Percentiles rank a stretch among this genome's conserved stretches.
These are phyloP conservation scores for Cymbopogon citratus DNA, from an alignment of 176 grass and related monocot species.

Conservation along the genomic window DNA sequence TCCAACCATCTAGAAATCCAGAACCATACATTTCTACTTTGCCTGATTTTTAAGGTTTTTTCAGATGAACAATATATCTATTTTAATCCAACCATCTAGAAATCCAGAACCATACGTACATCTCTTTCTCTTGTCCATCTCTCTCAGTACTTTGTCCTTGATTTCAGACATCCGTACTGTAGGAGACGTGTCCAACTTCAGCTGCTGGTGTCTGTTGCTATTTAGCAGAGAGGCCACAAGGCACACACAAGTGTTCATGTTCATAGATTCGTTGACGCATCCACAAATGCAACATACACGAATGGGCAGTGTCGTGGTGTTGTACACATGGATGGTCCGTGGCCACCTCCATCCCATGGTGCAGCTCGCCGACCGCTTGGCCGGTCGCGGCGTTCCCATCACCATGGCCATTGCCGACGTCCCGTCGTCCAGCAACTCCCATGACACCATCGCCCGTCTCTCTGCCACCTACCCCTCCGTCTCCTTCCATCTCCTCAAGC, in stretches of 20 bases:
- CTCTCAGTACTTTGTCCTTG: too few relatives aligned
- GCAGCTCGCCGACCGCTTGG: constrained; percentile 39
- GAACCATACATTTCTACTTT: too few relatives aligned
- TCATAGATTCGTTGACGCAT: not conserved
- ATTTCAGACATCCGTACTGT: too few relatives aligned
- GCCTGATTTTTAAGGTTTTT: too few relatives aligned
- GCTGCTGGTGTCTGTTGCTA: not conserved
- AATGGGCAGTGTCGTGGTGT: constrained; percentile 36
- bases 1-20: too few relatives aligned
- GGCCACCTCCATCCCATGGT: constrained; percentile 55
- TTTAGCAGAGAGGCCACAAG: not conserved
- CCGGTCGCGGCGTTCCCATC: constrained; percentile 14
- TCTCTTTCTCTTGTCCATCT: too few relatives aligned
- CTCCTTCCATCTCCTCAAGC: constrained; percentile 39
- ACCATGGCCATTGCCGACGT: constrained; percentile 41
- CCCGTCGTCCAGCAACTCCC: constrained; percentile 20
- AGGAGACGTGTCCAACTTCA: not conserved
- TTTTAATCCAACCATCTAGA: too few relatives aligned
- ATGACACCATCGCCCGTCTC: not conserved
- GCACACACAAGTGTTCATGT: not conserved
- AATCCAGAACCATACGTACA: too few relatives aligned
- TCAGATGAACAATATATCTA: too few relatives aligned
- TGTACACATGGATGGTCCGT: constrained; percentile 49
- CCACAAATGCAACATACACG: not conserved
- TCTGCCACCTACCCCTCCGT: constrained; percentile 28